A percentile compares a stretch with the other conserved stretches of the same genome.
Evolutionary conservation across 2,329 filamentous ascomycete genomes (phyloP).

Genomic region (Coleophoma cylindrospora): DNA sequence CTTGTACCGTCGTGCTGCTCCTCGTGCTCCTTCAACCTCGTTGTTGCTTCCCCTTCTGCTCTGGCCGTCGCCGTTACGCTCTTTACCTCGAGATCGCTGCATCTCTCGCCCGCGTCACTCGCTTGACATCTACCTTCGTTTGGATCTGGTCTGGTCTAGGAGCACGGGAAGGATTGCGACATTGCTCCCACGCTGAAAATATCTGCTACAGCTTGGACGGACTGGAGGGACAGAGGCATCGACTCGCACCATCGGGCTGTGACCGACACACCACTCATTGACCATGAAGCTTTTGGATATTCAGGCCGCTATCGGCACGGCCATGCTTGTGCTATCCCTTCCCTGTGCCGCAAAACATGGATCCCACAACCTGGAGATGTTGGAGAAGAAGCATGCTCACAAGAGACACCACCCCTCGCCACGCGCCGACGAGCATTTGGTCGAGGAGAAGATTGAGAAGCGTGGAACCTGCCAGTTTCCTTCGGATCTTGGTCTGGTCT

Average conservation of each 20-base stretch:
- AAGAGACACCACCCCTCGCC: conserved; percentile 18
- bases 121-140: neutral
- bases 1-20: neutral
- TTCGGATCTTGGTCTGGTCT: conserved; percentile 58
- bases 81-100: neutral
- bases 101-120: neutral
- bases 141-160: neutral
- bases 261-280: conserved; percentile 4
- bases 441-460: conserved; percentile 17
- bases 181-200: neutral
- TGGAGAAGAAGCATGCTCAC: conserved; percentile 20
- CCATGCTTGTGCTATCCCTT: conserved; percentile 38
- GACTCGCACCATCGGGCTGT: neutral
- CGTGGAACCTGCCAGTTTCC: conserved; percentile 58
- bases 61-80: conserved; percentile 6
- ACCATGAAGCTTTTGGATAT: conserved; percentile 50
- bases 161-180: neutral
- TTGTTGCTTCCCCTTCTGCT: neutral
- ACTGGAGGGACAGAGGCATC: neutral
- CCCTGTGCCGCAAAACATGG: conserved; percentile 21
- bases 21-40: neutral
- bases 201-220: neutral
- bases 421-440: conserved; percentile 7
- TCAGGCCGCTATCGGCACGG: conserved; percentile 44
- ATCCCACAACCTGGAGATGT: conserved; percentile 17